Percentiles rank a stretch among this genome's conserved stretches.
These are phyloP conservation scores for Hamamelis virginiana DNA, from an alignment of 164 flowering plant genomes.

Conservation along the genomic window DNA sequence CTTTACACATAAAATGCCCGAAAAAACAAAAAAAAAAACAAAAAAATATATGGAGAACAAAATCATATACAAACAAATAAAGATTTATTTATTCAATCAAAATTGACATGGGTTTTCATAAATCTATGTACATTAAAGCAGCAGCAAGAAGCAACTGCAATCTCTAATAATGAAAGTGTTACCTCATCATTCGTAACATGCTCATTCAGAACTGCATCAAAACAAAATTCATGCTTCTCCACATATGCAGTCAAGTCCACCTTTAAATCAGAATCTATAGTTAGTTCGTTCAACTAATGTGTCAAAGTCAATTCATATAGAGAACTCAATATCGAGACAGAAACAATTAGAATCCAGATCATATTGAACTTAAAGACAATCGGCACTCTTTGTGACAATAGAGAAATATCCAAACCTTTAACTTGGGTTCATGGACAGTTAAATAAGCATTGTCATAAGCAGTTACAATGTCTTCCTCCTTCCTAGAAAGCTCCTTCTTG, in stretches of 20 bases:
- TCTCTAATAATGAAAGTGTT: conserved; percentile 4
- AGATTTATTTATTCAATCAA: neutral
- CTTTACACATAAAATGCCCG: neutral
- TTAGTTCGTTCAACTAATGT: conserved; percentile 17
- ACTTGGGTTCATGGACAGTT: conserved; percentile 90
- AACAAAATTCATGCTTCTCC: conserved; percentile 97
- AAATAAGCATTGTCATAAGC: conserved; percentile 60
- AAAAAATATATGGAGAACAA: neutral
- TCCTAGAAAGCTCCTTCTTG: conserved; percentile 83
- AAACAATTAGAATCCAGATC: neutral
- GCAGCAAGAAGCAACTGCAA: neutral
- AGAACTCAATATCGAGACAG: neutral
- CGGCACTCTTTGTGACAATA: neutral
- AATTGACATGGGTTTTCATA: neutral
- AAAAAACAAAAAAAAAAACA: neutral
- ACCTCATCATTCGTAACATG: conserved; percentile 93
- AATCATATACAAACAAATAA: neutral
- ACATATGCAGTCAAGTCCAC: conserved; percentile 97
- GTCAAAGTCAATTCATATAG: neutral
- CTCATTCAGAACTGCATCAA: conserved; percentile 95
- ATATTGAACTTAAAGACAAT: neutral
- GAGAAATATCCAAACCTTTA: conserved; percentile 54
- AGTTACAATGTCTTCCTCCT: conserved; percentile 90
- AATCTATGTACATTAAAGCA: neutral
- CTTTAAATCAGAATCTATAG: conserved; percentile 37